These are phyloP conservation scores for Fusarium anthophilum DNA, from an alignment of 2,329 filamentous ascomycete genomes.

Conservation along the genomic window DNA sequence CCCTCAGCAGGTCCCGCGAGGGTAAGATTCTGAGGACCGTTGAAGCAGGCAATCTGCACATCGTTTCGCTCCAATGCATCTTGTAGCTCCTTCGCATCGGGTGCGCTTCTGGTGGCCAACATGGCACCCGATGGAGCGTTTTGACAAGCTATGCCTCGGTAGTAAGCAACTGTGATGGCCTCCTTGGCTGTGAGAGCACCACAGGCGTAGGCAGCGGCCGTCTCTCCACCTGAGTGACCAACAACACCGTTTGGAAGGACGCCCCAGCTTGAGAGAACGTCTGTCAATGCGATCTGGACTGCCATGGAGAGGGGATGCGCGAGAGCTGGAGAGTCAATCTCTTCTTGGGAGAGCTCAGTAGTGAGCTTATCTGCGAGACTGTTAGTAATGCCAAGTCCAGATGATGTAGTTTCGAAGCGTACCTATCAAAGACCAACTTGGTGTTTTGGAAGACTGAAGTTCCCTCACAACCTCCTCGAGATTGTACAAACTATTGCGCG, in stretches of 20 bases:
- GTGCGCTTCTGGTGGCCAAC: slow-evolving; percentile 30
- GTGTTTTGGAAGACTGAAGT: slow-evolving; percentile 12
- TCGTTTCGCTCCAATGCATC: slow-evolving; percentile 27
- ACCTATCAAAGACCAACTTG: slow-evolving; percentile 29
- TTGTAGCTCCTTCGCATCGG: slow-evolving; percentile 28
- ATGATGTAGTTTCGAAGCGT: background rate
- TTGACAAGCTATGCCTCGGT: slow-evolving; percentile 34
- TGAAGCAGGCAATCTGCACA: slow-evolving; percentile 39
- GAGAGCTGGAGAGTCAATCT: slow-evolving; percentile 24
- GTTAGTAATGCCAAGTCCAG: background rate
- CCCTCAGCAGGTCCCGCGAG: slow-evolving; percentile 33
- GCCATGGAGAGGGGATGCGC: slow-evolving; percentile 35
- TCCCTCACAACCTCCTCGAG: slow-evolving; percentile 25
- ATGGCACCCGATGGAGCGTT: slow-evolving; percentile 33
- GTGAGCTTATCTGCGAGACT: slow-evolving; percentile 25
- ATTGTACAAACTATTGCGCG: slow-evolving; percentile 26
- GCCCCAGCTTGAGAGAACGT: slow-evolving; percentile 34
- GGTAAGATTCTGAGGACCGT: slow-evolving; percentile 36
- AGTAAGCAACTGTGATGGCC: slow-evolving; percentile 33
- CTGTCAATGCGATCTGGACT: slow-evolving; percentile 30
- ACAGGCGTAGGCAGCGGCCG: slow-evolving; percentile 36
- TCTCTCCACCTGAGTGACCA: slow-evolving; percentile 37
- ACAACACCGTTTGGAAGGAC: slow-evolving; percentile 32
- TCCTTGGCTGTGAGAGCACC: slow-evolving; percentile 36
- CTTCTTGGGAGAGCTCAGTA: slow-evolving; percentile 23